phyloP scores from a whole-genome alignment of 1,284 basidiomycete species.

The Pisolithus thermaeus region DNA sequence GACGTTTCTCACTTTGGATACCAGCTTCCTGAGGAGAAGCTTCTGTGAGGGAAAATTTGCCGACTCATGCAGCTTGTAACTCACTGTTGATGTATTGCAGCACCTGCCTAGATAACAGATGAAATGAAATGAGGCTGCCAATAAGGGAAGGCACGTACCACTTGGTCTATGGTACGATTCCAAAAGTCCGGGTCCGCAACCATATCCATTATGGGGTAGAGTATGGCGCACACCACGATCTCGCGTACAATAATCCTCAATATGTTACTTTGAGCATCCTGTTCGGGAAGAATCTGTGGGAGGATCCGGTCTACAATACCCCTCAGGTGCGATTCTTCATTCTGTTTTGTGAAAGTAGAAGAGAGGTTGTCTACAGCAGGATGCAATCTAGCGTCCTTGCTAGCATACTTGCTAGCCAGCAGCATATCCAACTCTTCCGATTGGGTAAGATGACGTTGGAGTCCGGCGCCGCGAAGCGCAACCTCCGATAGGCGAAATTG shows the following conservation, averaged over 20 bases:
- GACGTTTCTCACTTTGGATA: slow-evolving; percentile 79
- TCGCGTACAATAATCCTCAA: slow-evolving; percentile 76
- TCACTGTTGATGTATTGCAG: slow-evolving; percentile 85
- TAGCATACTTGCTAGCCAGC: slow-evolving; percentile 69
- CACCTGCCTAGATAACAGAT: slow-evolving; percentile 58
- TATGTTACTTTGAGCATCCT: slow-evolving; percentile 66
- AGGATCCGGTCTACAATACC: slow-evolving; percentile 66
- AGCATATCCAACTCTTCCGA: slow-evolving; percentile 85
- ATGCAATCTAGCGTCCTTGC: slow-evolving; percentile 63
- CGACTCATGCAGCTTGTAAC: slow-evolving; percentile 22
- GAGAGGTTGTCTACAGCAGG: slow-evolving; percentile 80
- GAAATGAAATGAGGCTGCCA: slow-evolving; percentile 1
- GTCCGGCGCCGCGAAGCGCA: slow-evolving; percentile 65
- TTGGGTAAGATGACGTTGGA: slow-evolving; percentile 74
- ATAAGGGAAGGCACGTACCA: slow-evolving; percentile 45
- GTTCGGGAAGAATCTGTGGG: slow-evolving; percentile 68
- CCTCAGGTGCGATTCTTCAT: slow-evolving; percentile 83
- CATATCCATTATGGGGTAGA: slow-evolving; percentile 89
- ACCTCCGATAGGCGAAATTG: slow-evolving; percentile 90
- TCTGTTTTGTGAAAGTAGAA: slow-evolving; percentile 82
- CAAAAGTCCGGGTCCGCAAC: slow-evolving; percentile 93
- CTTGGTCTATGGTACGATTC: slow-evolving; percentile 88
- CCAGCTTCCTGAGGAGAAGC: slow-evolving; percentile 59
- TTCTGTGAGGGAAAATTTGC: slow-evolving; percentile 3
- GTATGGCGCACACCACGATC: slow-evolving; percentile 74